phyloP scores from a whole-genome alignment of 129 eudicot species.

The Oenanthe sinensis region DNA sequence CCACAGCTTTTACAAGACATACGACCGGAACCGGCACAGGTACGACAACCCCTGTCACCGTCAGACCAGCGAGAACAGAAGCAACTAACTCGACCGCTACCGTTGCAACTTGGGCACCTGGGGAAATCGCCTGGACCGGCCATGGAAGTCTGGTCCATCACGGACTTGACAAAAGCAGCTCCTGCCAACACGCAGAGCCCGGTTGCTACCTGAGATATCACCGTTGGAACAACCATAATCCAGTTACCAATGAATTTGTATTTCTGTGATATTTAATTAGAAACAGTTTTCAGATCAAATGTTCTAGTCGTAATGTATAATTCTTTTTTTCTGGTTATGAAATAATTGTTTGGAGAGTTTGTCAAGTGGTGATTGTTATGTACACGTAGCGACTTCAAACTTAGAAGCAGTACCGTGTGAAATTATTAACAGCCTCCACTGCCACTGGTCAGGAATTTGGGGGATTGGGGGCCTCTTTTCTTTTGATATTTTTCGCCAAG shows the following conservation, averaged over 20 bases:
- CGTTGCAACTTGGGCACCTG: slow-evolving; percentile 75
- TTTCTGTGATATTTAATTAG: too few relatives aligned
- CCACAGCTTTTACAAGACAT: slow-evolving; percentile 87
- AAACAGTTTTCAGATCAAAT: too few relatives aligned
- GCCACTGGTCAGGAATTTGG: background rate
- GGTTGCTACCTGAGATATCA: slow-evolving; percentile 59
- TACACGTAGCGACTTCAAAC: background rate
- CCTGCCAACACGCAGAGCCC: slow-evolving; percentile 75
- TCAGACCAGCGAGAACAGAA: slow-evolving; percentile 87
- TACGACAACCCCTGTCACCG: slow-evolving; percentile 79
- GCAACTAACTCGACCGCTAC: slow-evolving; percentile 72
- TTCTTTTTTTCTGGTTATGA: background rate
- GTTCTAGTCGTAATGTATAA: too few relatives aligned
- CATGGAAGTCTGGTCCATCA: slow-evolving; percentile 49
- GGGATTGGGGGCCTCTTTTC: background rate
- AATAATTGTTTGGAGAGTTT: background rate
- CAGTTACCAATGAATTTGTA: background rate
- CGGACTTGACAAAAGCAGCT: slow-evolving; percentile 60
- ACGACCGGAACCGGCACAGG: slow-evolving; percentile 92
- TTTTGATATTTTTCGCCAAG: background rate
- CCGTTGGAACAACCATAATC: slow-evolving; percentile 46
- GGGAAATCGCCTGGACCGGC: slow-evolving; percentile 60
- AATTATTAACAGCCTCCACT: background rate
- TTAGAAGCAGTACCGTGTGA: background rate
- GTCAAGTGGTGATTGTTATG: background rate